Evolutionary conservation across 2,329 filamentous ascomycete species (phyloP), one percentile per base, ranked within the genome.

Genomic region (Ophiocordyceps camponoti-floridani): DNA sequence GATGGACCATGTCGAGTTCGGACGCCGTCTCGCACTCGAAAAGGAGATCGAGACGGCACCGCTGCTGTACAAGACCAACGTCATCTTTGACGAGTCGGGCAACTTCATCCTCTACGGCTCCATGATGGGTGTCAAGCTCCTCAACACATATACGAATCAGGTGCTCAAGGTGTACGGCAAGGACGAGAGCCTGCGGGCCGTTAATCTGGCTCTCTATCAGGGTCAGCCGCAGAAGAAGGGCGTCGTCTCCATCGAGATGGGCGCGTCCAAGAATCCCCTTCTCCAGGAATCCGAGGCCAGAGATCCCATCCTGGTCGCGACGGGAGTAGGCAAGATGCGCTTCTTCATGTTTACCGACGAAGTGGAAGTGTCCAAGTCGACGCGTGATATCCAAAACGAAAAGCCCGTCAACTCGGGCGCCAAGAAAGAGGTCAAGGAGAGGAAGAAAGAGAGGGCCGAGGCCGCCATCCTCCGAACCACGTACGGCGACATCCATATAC

Each of bases 321-420:
- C 91, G 0, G 89, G 80, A 0, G 80, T 84, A 41, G 83, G 80
- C 49, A 96, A 94, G 63, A 76, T 83, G 27, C 82, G 93, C 38
- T 98, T 98, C 65, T 98, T 95, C 71, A 87, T 96, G 78, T 98
- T 95, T 62, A 94, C 85, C 33, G 94, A 95, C 60, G 84, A 94
- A 37, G 75, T 80, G 35, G 82, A 86, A 23, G 73, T 91, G 44
- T 82, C 79, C 52, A 94, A 89, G 60, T 82, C 83, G 8, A 80
- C 81, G 33, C 79, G 91, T 52, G 91, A 98, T 59, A 73, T 98
- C 11, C 87, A 94, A 53, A 98, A 98, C 59, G 91, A 98, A 63
- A 88, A 87, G 53, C 91, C 89, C 0, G 81, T 77, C 1, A 71
- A 78, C 44, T 58, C 80, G 16, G 73, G 73, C 41, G 27, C 26